Evolutionary conservation across 2,329 filamentous ascomycete genomes (phyloP), one percentile per base, ranked within the genome.

Genomic region (Fusarium floridanum): DNA sequence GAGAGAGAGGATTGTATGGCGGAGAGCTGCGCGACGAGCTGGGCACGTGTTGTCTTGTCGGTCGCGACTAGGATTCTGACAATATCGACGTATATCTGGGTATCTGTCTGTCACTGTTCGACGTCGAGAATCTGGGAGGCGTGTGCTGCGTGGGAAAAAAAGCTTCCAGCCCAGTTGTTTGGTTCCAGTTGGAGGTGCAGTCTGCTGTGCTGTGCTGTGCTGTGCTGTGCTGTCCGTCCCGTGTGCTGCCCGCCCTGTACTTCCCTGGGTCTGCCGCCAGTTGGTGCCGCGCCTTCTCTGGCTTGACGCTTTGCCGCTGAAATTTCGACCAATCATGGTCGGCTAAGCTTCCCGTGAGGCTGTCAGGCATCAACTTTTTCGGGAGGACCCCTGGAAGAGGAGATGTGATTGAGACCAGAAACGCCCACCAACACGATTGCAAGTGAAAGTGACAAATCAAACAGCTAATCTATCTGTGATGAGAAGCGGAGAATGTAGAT

Each of bases 301-400:
- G 66, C 63, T 69, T 72, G 73, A 63, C 66, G 67, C 71, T 73
- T 76, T 74, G 73, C 72, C 68, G 72, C 76, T 55, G 72, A 77
- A 63, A 76, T 71, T 78, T 77, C 66, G 60, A 17, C 79, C 79
- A 81, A 81, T 81, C 78, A 81, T 36, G 7, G 27, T 16, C 57
- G 62, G 72, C 24, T 22, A 60, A 63, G 61, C 48, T 55, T 14
- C 43, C 16, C 56, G 39, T 79, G 68, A 79, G 77, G 77, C 77
- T 72, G 69, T 71, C 72, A 79, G 77, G 77, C 77, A 79, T 79
- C 77, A 79, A 79, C 68, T 77, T 67, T 61, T 61, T 53, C 17
- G 24, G 22, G 36, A 22, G 14, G 32, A 71, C 67, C 70, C 70
- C 73, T 75, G 72, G 69, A 56, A 66, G 57, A 29, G 50, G 27